Evolutionary conservation across 768 basidiomycete genomes (phyloP).

Genomic region (Peribolospora kevripleyi): DNA sequence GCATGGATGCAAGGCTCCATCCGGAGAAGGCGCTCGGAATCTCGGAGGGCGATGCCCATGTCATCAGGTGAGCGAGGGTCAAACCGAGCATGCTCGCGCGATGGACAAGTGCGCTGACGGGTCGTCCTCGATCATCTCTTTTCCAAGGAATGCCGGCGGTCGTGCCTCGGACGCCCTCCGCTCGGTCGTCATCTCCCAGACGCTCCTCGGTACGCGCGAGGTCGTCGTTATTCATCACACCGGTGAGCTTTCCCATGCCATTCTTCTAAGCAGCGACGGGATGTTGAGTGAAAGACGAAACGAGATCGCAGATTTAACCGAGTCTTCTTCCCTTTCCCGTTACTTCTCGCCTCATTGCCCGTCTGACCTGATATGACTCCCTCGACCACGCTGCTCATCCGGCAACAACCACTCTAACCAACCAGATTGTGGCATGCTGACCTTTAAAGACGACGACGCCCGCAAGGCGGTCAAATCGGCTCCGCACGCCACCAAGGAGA

Average conservation of each 20-base stretch:
- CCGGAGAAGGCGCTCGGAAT: no score
- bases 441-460: slow-evolving; percentile 28
- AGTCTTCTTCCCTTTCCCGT: not conserved
- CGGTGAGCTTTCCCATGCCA: not conserved
- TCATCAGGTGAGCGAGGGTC: no score
- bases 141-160: not conserved
- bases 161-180: slow-evolving; percentile 31
- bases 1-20: no score
- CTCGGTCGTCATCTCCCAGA: slow-evolving; percentile 45
- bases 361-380: not conserved
- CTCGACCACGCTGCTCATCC: not conserved
- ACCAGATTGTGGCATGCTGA: slow-evolving; percentile 41
- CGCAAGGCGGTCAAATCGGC: slow-evolving; percentile 27
- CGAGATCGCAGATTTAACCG: not conserved
- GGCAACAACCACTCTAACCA: slow-evolving; percentile 15
- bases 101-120: no score
- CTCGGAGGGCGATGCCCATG: no score
- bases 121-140: no score
- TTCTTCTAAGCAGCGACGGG: no score
- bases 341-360: not conserved
- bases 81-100: no score
- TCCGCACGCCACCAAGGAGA: slow-evolving; percentile 17
- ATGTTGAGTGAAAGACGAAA: no score
- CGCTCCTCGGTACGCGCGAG: slow-evolving; percentile 43
- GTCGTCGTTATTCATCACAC: slow-evolving; percentile 41